Conservation (phyloP, 768 basidiomycete species). For the Pleurotus salmoneostramineus region DNA sequence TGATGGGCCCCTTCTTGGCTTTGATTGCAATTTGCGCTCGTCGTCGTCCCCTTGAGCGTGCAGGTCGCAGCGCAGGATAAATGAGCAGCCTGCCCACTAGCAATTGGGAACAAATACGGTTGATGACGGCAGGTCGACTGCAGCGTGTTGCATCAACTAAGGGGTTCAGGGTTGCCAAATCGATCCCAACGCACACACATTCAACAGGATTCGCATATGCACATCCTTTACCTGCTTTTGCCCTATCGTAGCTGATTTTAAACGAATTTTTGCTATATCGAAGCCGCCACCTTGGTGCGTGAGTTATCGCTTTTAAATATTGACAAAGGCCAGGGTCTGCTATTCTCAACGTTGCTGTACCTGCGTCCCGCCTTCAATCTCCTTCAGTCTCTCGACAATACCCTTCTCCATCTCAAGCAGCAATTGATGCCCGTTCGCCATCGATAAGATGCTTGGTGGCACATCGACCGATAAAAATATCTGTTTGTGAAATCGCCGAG, state of each 20-base stretch:
- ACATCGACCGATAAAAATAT: constrained; percentile 73
- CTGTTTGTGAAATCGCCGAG: constrained; percentile 58
- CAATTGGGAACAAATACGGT: constrained; percentile 12
- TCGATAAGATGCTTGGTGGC: constrained; percentile 31
- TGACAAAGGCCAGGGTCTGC: too few species aligned
- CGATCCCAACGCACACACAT: constrained; percentile 11
- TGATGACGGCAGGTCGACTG: constrained; percentile 14
- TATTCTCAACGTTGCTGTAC: too few species aligned
- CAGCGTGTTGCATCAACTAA: constrained; percentile 21
- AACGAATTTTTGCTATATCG: too few species aligned
- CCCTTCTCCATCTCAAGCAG: constrained; percentile 59
- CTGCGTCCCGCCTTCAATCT: constrained; percentile 19
- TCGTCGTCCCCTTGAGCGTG: neutral
- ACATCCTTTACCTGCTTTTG: too few species aligned
- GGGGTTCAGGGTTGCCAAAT: constrained; percentile 24
- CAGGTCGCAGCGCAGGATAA: neutral
- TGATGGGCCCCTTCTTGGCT: neutral
- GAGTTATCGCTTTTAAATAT: too few species aligned
- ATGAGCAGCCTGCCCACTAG: constrained; percentile 1
- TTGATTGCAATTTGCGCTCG: neutral
- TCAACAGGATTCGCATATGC: too few species aligned
- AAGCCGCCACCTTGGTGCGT: too few species aligned
- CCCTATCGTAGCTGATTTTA: too few species aligned
- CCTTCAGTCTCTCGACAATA: constrained; percentile 44
- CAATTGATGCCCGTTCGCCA: constrained; percentile 45